Evolutionary conservation across 208 protist species (phyloP), one percentile per base, ranked within the genome.

Genomic region (Trypanosomatidae sp.): DNA sequence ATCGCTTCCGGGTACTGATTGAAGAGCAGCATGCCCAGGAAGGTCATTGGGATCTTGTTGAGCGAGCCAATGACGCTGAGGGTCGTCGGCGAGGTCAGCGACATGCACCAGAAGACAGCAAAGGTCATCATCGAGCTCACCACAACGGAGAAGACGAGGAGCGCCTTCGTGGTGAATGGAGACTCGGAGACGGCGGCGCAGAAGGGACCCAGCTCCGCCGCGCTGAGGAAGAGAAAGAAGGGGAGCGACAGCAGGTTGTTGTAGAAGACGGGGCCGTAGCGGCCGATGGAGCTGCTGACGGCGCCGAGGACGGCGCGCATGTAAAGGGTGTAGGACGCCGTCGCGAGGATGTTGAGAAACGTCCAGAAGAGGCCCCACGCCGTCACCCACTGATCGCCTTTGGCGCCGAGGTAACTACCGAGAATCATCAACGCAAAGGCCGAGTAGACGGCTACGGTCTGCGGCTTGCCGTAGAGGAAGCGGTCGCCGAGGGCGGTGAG

Each of bases 31-130:
- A 96, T 95, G 60, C 94, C 91, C 15, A 95, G 55, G 53, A 97
- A 80, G 25, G 88, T 74, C 19, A 94, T 62, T 6, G 94, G 94
- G 10, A 95, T 82, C 69, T 96, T 96, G 70, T 96, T 95, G 22
- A 96, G 79, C 10, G 91, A 82, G 30, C 94, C 94, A 41, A 91
- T 71, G 30, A 97, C 91, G 72, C 89, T 96, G 76, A 94, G 91
- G 1, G 91, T 96, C 19, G 91, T 97, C 1, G 94, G 94, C 4
- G 91, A 94, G n/a, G 91, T 96, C 44, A 90, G 69, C 15, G 85
- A 72, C 87, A 97, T 93, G 77, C 91, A 96, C 86, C 89, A 96
- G 70, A 97, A 95, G 8, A 93, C 86, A n/a, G 82, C 77, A 64
- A 96, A 94, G 12, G 88, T 93, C 88, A 97, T 94, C 28, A 77